Conservation (phyloP, 306 rosid genomes). For the Gastrolobium bilobum region DNA sequence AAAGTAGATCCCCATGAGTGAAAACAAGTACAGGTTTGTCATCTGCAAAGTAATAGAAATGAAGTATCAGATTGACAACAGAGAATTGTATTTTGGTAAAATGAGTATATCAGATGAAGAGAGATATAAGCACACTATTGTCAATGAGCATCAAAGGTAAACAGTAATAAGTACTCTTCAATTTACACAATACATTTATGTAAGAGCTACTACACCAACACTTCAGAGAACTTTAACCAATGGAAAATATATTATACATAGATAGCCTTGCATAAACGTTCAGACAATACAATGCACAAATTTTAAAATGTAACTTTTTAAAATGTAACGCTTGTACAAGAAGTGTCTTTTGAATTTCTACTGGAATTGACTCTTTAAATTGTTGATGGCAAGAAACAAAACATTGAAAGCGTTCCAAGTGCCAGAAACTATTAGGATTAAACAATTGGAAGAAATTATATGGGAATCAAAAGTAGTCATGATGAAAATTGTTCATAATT, state of each 20-base stretch:
- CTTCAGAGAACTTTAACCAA: constrained; percentile 1
- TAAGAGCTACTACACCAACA: background rate
- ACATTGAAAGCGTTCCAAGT: background rate
- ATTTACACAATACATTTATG: background rate
- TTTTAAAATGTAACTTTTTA: background rate
- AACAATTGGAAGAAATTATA: constrained; percentile 10
- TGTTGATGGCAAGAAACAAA: constrained; percentile 30
- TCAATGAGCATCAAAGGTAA: constrained; percentile 12
- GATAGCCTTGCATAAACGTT: constrained; percentile 11
- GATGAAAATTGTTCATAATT: background rate
- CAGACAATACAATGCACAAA: background rate
- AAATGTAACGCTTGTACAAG: background rate
- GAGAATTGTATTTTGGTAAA: constrained; percentile 21
- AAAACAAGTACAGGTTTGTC: constrained; percentile 84
- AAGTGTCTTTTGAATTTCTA: constrained; percentile 13
- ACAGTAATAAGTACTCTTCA: background rate
- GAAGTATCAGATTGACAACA: constrained; percentile 13
- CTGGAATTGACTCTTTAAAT: background rate
- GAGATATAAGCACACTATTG: background rate
- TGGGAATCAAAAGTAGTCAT: background rate
- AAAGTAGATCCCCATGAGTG: constrained; percentile 93
- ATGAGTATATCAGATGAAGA: background rate
- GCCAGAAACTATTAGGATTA: constrained; percentile 4
- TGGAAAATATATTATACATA: background rate
- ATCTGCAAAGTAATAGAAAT: constrained; percentile 60